These are phyloP conservation scores for Neurospora cerealis DNA, from an alignment of 495 filamentous ascomycete genomes.

Conservation along the genomic window DNA sequence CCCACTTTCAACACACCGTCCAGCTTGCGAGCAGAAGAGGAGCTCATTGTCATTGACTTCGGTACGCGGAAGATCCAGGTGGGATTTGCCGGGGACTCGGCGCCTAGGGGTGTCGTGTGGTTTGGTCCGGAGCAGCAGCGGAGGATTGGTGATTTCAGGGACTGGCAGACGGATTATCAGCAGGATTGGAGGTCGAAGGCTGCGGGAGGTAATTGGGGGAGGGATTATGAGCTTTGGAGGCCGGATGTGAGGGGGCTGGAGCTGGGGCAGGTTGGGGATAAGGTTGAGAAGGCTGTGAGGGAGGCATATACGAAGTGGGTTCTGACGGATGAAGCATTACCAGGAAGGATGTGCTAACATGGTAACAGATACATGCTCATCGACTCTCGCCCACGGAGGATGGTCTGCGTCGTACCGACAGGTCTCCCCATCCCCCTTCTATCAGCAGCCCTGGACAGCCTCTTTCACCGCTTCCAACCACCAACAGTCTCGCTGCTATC, in stretches of 20 bases:
- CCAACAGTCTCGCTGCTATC: constrained; percentile 76
- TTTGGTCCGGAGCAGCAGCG: constrained; percentile 66
- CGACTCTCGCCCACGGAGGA: constrained; percentile 61
- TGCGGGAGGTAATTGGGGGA: constrained; percentile 49
- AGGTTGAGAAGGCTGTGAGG: constrained; percentile 73
- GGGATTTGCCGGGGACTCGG: constrained; percentile 73
- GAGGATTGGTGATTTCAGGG: constrained; percentile 72
- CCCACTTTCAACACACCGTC: constrained; percentile 63
- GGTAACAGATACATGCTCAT: constrained; percentile 57
- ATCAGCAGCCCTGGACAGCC: constrained; percentile 57
- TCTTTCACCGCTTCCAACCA: constrained; percentile 72
- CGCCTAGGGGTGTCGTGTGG: constrained; percentile 59
- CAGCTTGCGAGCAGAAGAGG: constrained; percentile 72
- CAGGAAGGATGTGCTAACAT: not conserved
- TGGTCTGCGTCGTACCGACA: constrained; percentile 65
- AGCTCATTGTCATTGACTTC: constrained; percentile 72
- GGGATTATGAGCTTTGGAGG: constrained; percentile 71
- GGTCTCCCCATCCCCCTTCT: constrained; percentile 69
- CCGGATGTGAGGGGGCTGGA: constrained; percentile 63
- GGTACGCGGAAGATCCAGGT: constrained; percentile 69
- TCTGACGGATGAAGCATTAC: not conserved
- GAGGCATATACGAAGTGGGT: constrained; percentile 70
- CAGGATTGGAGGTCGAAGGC: constrained; percentile 34
- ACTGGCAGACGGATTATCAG: constrained; percentile 50
- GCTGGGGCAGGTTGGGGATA: constrained; percentile 73